Evolutionary conservation across 2,329 filamentous ascomycete genomes (phyloP).

Genomic region (Diaporthe citri): DNA sequence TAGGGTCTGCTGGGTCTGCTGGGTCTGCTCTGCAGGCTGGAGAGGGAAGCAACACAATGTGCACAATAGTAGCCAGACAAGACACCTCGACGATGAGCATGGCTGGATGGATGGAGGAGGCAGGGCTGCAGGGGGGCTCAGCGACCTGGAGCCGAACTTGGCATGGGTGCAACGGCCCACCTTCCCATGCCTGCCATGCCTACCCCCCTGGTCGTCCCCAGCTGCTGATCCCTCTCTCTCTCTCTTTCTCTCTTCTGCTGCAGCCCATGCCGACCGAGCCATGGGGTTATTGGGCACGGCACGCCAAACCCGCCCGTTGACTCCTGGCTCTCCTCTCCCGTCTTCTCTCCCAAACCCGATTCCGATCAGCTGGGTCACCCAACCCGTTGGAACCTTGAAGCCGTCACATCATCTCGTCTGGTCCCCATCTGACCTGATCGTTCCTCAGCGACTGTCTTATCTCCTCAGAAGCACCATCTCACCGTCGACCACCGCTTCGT

Average conservation of each 20-base stretch:
- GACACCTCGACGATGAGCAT: background rate
- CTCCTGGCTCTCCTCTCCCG: conserved; percentile 1
- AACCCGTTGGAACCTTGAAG: conserved; percentile 25
- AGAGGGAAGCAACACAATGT: background rate
- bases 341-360: conserved; percentile 25
- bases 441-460: background rate
- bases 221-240: conserved; percentile 5
- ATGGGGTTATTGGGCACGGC: background rate
- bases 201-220: conserved; percentile 9
- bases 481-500: background rate
- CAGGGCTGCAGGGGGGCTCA: conserved; percentile 23
- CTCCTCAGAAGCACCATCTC: background rate
- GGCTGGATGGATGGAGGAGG: background rate
- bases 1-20: background rate
- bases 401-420: conserved; percentile 10
- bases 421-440: background rate
- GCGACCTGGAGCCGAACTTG: conserved; percentile 8
- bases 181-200: background rate
- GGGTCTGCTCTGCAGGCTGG: background rate
- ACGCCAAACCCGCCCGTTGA: conserved; percentile 23
- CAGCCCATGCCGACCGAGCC: background rate
- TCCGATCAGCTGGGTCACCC: conserved; percentile 29
- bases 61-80: background rate
- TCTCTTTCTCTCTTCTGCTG: background rate
- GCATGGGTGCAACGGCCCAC: conserved; percentile 6